Evolutionary conservation across 495 filamentous ascomycete species (phyloP).

Genomic region (Aspergillus egyptiacus): DNA sequence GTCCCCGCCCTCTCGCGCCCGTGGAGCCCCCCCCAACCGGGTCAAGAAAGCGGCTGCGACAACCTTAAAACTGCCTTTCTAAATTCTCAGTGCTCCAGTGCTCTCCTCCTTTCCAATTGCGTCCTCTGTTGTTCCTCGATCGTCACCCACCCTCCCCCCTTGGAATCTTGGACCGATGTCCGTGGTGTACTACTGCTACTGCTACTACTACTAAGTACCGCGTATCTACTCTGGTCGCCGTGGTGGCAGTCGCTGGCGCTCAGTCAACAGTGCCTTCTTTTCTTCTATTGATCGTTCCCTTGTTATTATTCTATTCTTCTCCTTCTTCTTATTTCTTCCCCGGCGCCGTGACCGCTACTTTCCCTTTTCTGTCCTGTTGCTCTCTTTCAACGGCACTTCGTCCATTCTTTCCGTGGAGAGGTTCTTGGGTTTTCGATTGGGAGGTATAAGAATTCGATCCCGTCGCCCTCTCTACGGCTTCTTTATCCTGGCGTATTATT

Average conservation of each 20-base stretch:
- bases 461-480: not conserved
- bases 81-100: not conserved
- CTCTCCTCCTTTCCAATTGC: constrained; percentile 7
- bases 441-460: not conserved
- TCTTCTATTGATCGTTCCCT: too few relatives aligned
- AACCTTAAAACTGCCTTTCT: constrained; percentile 23
- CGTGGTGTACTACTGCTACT: not conserved
- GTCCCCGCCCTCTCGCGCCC: constrained; percentile 21
- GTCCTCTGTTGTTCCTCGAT: constrained; percentile 4
- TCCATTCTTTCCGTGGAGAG: constrained; percentile 10
- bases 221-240: not conserved
- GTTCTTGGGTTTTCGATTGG: constrained; percentile 1
- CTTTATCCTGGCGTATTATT: not conserved
- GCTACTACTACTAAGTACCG: too few relatives aligned
- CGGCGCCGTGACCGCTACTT: constrained; percentile 20
- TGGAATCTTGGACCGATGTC: constrained; percentile 9
- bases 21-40: constrained; percentile 29
- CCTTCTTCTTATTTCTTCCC: not conserved
- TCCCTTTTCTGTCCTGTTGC: too few relatives aligned
- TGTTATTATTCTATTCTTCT: constrained; percentile 1
- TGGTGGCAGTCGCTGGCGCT: constrained; percentile 3
- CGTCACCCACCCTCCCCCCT: too few relatives aligned
- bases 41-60: constrained; percentile 25
- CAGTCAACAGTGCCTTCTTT: too few relatives aligned
- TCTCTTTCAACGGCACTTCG: too few relatives aligned